These are phyloP conservation scores for Trifolium repens DNA, from an alignment of 306 rosid species.

Conservation along the genomic window DNA sequence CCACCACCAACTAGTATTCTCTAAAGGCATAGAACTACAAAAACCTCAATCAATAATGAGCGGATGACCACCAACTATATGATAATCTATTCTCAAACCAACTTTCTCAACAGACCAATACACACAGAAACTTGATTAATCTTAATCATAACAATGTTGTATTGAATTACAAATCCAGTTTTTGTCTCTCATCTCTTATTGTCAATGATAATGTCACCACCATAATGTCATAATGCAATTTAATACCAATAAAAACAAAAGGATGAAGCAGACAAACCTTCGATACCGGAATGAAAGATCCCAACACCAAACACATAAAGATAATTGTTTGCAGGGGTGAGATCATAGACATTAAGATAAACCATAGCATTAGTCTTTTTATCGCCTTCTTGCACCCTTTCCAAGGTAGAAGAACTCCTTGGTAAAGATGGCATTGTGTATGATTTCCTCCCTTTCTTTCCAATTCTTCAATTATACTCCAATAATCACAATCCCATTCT, in stretches of 20 bases:
- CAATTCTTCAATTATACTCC: slow-evolving; percentile 36
- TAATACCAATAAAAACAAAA: background rate
- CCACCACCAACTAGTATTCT: background rate
- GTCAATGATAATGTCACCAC: background rate
- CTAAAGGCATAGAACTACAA: background rate
- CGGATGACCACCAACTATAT: background rate
- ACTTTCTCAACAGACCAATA: slow-evolving; percentile 13
- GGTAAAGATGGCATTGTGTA: slow-evolving; percentile 68
- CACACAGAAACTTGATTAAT: background rate
- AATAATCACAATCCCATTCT: slow-evolving; percentile 53
- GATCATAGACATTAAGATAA: slow-evolving; percentile 91
- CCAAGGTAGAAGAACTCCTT: slow-evolving; percentile 23
- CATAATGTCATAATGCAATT: slow-evolving; percentile 15
- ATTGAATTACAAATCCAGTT: background rate
- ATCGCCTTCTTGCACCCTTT: slow-evolving; percentile 45
- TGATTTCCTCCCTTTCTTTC: slow-evolving; percentile 40
- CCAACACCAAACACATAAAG: slow-evolving; percentile 86
- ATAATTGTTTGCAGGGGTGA: slow-evolving; percentile 84
- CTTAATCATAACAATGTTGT: background rate
- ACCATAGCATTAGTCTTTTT: slow-evolving; percentile 51
- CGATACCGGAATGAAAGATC: slow-evolving; percentile 90
- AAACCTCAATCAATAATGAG: background rate
- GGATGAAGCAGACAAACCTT: slow-evolving; percentile 52
- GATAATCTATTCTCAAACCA: background rate
- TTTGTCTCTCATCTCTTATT: background rate